A percentile compares a stretch with the other conserved stretches of the same genome.
phyloP scores from a whole-genome alignment of 352 stramenopile genomes.

The Pythium rhizo-oryzae region DNA sequence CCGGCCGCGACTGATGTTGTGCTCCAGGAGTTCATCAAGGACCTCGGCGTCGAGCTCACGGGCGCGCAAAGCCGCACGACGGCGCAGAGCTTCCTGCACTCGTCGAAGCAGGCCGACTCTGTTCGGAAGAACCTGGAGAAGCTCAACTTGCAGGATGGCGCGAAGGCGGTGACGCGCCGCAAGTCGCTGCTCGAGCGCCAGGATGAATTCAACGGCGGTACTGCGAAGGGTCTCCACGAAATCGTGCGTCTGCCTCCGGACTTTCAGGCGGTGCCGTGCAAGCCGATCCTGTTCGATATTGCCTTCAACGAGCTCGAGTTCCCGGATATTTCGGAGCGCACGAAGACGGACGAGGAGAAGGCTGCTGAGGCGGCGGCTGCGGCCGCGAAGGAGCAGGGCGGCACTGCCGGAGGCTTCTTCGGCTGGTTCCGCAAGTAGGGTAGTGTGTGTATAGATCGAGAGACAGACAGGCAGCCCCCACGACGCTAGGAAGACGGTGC shows the following conservation, averaged over 20 bases:
- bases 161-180: slow-evolving; percentile 27
- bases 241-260: slow-evolving; percentile 66
- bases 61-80: slow-evolving; percentile 73
- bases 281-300: slow-evolving; percentile 84
- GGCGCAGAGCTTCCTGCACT: slow-evolving; percentile 70
- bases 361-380: slow-evolving; percentile 45
- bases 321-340: slow-evolving; percentile 72
- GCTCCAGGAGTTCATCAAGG: slow-evolving; percentile 64
- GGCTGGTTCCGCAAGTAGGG: slow-evolving; percentile 82
- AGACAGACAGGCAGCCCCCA: neutral
- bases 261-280: slow-evolving; percentile 68
- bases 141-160: slow-evolving; percentile 45
- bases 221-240: slow-evolving; percentile 54
- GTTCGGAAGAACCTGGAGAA: slow-evolving; percentile 70
- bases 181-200: slow-evolving; percentile 60
- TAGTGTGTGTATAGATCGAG: slow-evolving; percentile 21
- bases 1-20: slow-evolving; percentile 62
- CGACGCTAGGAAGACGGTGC: neutral
- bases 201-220: slow-evolving; percentile 54
- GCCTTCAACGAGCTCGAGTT: slow-evolving; percentile 84
- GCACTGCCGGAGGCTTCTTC: slow-evolving; percentile 54
- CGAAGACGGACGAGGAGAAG: slow-evolving; percentile 80
- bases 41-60: slow-evolving; percentile 59
- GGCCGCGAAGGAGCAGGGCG: slow-evolving; percentile 34
- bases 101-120: slow-evolving; percentile 52